Evolutionary conservation across 805 yeast species (phyloP).

Genomic region (Candida insectorum): DNA sequence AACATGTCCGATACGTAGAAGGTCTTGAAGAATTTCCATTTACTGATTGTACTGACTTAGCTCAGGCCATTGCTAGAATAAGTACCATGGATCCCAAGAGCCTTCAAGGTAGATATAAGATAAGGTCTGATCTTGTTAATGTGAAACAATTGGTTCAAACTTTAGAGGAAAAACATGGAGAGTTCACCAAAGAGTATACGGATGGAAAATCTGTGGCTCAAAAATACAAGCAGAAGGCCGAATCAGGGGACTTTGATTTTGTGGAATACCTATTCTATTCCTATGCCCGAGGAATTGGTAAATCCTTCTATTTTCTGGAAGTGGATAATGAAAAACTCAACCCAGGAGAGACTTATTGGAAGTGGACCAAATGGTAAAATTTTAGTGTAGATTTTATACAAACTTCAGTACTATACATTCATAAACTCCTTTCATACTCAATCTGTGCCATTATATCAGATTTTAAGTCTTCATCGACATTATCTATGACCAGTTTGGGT

Average conservation of each 20-base stretch:
- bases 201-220: slow-evolving; percentile 24
- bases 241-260: slow-evolving; percentile 19
- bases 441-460: slow-evolving; percentile 64
- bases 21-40: slow-evolving; percentile 33
- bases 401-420: background rate
- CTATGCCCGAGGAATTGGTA: background rate
- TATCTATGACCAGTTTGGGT: slow-evolving; percentile 56
- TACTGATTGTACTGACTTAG: slow-evolving; percentile 40
- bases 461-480: slow-evolving; percentile 51
- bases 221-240: slow-evolving; percentile 1
- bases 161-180: background rate
- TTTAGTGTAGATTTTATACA: no score
- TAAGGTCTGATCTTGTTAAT: slow-evolving; percentile 38
- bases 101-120: slow-evolving; percentile 44
- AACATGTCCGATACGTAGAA: slow-evolving; percentile 39
- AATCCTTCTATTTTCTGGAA: slow-evolving; percentile 9
- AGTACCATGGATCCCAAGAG: slow-evolving; percentile 32
- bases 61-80: slow-evolving; percentile 38
- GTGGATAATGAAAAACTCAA: slow-evolving; percentile 8
- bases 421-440: slow-evolving; percentile 35
- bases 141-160: slow-evolving; percentile 29
- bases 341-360: slow-evolving; percentile 9
- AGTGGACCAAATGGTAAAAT: slow-evolving; percentile 7
- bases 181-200: slow-evolving; percentile 30
- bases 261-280: slow-evolving; percentile 28